phyloP scores from a whole-genome alignment of 2,329 filamentous ascomycete species.

The Cladophialophora chaetospira region DNA sequence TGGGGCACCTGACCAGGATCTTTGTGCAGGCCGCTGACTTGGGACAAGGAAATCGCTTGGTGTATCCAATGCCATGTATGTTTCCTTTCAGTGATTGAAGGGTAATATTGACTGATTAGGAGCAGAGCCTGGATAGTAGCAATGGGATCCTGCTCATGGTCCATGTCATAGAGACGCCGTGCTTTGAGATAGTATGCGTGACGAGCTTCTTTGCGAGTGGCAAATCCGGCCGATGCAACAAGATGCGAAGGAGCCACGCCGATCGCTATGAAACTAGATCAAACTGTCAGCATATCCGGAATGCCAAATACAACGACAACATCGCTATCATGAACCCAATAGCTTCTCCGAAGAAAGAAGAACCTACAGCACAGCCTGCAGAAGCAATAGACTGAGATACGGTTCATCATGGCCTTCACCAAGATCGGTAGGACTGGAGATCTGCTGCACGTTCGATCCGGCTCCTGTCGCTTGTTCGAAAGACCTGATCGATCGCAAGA shows the following conservation, averaged over 20 bases:
- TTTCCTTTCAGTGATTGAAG: conserved; percentile 12
- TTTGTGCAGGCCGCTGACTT: conserved; percentile 9
- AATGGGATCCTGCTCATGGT: conserved; percentile 87
- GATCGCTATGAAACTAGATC: conserved; percentile 84
- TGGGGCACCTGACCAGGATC: conserved; percentile 8
- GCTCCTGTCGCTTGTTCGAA: neutral
- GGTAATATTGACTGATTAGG: conserved; percentile 63
- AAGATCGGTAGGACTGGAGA: neutral
- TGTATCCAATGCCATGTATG: conserved; percentile 15
- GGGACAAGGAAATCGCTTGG: conserved; percentile 6
- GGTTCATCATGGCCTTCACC: neutral
- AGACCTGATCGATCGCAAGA: neutral
- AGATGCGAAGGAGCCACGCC: conserved; percentile 63
- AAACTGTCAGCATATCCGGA: too few species aligned
- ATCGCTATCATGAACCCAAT: too few species aligned
- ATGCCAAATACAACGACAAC: too few species aligned
- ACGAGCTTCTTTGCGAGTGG: conserved; percentile 68
- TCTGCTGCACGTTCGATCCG: neutral
- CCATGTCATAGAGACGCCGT: conserved; percentile 80
- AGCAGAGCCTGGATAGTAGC: conserved; percentile 86
- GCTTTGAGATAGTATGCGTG: conserved; percentile 83
- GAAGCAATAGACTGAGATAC: conserved; percentile 75
- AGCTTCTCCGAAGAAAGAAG: too few species aligned
- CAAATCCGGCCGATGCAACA: conserved; percentile 1
- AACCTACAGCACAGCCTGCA: conserved; percentile 94